These are phyloP conservation scores for Lactarius quietus DNA, from an alignment of 768 basidiomycete species.

Conservation along the genomic window DNA sequence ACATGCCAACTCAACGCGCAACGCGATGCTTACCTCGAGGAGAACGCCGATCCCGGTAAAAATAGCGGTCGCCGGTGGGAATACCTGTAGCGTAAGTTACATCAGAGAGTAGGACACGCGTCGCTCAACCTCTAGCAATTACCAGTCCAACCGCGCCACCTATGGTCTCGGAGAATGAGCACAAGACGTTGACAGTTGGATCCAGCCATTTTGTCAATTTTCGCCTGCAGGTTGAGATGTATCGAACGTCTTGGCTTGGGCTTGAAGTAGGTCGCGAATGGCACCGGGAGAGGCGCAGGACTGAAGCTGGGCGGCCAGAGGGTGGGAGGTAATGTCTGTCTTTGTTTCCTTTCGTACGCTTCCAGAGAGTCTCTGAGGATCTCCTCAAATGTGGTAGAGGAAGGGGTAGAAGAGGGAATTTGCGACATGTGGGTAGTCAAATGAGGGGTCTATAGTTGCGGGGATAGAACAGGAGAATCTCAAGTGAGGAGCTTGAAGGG, in stretches of 20 bases:
- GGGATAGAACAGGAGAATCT: neutral
- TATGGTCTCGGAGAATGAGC: neutral
- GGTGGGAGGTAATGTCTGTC: neutral
- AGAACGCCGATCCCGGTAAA: constrained; percentile 5
- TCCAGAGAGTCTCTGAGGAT: neutral
- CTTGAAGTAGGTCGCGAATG: neutral
- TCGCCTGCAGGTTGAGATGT: neutral
- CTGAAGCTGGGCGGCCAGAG: neutral
- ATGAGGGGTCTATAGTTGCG: neutral
- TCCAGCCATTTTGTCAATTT: neutral
- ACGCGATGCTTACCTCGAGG: neutral
- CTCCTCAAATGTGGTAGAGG: neutral
- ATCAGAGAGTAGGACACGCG: neutral
- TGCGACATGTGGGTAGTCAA: neutral
- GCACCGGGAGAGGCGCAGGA: neutral
- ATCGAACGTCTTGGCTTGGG: neutral
- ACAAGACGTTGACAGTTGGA: neutral
- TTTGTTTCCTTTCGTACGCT: neutral
- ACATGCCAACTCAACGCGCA: too few species aligned
- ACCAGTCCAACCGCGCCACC: neutral
- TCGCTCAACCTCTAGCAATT: neutral
- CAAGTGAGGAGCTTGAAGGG: neutral
- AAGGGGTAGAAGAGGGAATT: neutral
- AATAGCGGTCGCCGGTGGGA: neutral
- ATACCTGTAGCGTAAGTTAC: neutral